Conservation (phyloP, 2,329 filamentous ascomycete species). For the Hypomyces perniciosus region DNA sequence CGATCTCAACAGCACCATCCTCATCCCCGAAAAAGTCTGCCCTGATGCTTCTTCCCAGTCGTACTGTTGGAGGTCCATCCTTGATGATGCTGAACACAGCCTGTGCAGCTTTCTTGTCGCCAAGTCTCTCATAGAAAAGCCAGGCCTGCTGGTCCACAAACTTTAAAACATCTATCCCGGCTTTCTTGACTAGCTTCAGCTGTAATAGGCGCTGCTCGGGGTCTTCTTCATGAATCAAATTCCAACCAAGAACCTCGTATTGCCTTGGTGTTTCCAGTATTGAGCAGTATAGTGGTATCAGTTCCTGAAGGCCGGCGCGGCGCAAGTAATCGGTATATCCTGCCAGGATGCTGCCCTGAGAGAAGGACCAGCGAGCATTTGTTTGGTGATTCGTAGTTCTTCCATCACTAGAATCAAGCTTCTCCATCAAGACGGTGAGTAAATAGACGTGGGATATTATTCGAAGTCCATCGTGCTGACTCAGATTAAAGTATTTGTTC, state of each 20-base stretch:
- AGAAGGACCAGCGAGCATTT: slow-evolving; percentile 30
- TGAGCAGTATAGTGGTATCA: slow-evolving; percentile 84
- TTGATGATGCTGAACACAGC: slow-evolving; percentile 47
- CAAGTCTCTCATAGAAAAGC: slow-evolving; percentile 45
- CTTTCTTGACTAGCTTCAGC: slow-evolving; percentile 67
- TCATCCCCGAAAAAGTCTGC: slow-evolving; percentile 65
- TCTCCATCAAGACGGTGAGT: slow-evolving; percentile 62
- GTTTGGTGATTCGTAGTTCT: slow-evolving; percentile 12
- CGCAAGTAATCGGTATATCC: slow-evolving; percentile 78
- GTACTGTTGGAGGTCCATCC: slow-evolving; percentile 26
- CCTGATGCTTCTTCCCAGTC: slow-evolving; percentile 57
- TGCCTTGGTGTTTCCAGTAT: slow-evolving; percentile 60
- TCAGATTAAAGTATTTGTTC: slow-evolving; percentile 46
- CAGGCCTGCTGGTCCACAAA: slow-evolving; percentile 66
- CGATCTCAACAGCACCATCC: slow-evolving; percentile 45
- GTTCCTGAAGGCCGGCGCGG: slow-evolving; percentile 63
- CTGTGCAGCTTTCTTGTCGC: slow-evolving; percentile 33
- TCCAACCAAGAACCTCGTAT: slow-evolving; percentile 66
- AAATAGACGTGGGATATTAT: slow-evolving; percentile 62
- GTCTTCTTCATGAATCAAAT: slow-evolving; percentile 68
- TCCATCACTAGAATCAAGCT: slow-evolving; percentile 34
- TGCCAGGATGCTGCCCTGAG: slow-evolving; percentile 69
- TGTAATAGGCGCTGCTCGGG: slow-evolving; percentile 58
- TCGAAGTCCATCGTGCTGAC: slow-evolving; percentile 59
- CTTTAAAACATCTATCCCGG: slow-evolving; percentile 64